Conservation (phyloP, 2,329 filamentous ascomycete genomes). For the Colletotrichum nymphaeae region DNA sequence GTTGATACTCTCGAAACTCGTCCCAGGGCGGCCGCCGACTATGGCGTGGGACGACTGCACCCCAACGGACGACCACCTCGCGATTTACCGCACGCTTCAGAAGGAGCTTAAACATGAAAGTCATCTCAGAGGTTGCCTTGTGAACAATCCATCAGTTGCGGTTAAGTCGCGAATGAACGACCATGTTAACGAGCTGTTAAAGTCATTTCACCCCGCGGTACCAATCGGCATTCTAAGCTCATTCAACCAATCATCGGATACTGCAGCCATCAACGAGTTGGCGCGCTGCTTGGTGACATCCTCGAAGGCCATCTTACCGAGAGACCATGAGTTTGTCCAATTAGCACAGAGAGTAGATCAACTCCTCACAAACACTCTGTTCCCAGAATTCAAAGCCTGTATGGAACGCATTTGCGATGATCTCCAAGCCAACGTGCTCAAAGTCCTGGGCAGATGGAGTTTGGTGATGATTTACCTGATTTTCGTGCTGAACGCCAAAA, state of each 20-base stretch:
- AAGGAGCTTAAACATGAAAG: conserved; percentile 15
- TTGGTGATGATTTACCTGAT: conserved; percentile 10
- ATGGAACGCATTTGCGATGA: conserved; percentile 10
- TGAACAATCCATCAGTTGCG: neutral
- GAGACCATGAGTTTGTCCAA: neutral
- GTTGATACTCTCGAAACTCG: neutral
- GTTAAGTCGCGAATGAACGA: neutral
- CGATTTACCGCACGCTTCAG: conserved; percentile 9
- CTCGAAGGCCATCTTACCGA: neutral
- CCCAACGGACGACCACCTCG: conserved; percentile 16
- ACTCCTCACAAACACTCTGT: neutral
- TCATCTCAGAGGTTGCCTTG: conserved; percentile 7
- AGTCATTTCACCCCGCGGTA: neutral
- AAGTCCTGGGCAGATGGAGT: conserved; percentile 1
- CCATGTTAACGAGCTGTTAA: conserved; percentile 3
- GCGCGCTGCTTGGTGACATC: neutral
- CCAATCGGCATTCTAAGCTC: conserved; percentile 24
- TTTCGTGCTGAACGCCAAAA: conserved; percentile 21
- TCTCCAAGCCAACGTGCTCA: conserved; percentile 5
- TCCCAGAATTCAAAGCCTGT: neutral
- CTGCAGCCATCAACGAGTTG: neutral
- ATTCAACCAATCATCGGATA: conserved; percentile 4
- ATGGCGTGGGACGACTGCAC: neutral
- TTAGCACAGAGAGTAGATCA: neutral
- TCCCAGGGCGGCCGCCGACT: neutral